Base-by-base conservation (phyloP, 306 rosid species). In the Castanea sativa region DNA sequence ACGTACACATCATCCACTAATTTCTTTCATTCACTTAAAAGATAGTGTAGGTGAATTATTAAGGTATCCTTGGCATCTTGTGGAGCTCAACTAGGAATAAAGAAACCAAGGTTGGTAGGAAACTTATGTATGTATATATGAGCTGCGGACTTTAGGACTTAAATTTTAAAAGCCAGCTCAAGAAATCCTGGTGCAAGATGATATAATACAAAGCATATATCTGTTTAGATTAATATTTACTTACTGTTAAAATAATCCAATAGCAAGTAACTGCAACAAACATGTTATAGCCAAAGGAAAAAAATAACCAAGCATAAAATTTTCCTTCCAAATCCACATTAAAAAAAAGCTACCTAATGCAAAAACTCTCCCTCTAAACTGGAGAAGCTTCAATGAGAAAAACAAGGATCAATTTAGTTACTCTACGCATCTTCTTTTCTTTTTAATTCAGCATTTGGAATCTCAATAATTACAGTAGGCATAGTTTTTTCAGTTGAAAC, bases 391-490 rank as follows among this genome's bases (percentile, higher is more conserved):
- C 11, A 63, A 35, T 55, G 21, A 58, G 76, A 49, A 76, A 55
- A 77, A 73, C 73, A 41, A 65, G 53, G 16, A 21, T 45, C 57
- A 73, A 43, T 72, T 74, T 25, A 81, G 69, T 82, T 56, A 83
- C 33, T 83, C 55, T 68, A 55, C 55, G 75, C 67, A 19, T 67
- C 86, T 79, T 79, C 84, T 74, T 89, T 88, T 83, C 10, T 71
- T 78, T 86, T 85, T 58, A 81, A 53, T 76, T 81, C 83, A 67
- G 81, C 77, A 49, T 83, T 83, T 52, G 90, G 82, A 76, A 80
- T 87, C 74, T 87, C 89, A 63, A 67, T 85, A 69, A 86, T 85
- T 68, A 89, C 82, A 71, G 93, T 90, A 45, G 88, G 53, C 3
- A 56, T 35, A 45, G 91, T 83, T 86, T 85, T 91, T 15, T 73